Conservation (phyloP, 2,329 filamentous ascomycete species). For the Ampelomyces quisqualis region DNA sequence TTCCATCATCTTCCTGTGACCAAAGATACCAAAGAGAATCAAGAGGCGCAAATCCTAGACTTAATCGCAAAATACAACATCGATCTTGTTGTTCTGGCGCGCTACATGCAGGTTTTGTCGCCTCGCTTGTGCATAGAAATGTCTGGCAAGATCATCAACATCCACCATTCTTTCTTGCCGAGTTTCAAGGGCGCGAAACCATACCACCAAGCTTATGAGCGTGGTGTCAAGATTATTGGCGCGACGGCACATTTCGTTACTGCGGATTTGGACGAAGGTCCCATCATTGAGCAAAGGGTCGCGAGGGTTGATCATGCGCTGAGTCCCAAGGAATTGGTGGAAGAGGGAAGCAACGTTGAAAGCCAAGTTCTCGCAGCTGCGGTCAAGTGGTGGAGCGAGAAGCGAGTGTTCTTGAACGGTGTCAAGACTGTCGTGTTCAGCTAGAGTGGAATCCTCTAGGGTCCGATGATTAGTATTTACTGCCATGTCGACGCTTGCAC, state of each 20-base stretch:
- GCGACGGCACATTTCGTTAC: constrained; percentile 86
- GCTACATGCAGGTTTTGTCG: constrained; percentile 85
- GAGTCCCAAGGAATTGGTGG: constrained; percentile 72
- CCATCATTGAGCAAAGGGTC: constrained; percentile 84
- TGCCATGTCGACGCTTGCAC: too few species aligned
- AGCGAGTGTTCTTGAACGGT: constrained; percentile 74
- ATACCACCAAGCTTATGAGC: constrained; percentile 84
- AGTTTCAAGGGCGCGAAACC: constrained; percentile 87
- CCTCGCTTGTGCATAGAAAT: constrained; percentile 73
- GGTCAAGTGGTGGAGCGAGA: constrained; percentile 81
- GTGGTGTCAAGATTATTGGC: constrained; percentile 85
- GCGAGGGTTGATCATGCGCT: constrained; percentile 74
- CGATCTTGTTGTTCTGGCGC: constrained; percentile 77
- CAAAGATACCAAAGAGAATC: constrained; percentile 72
- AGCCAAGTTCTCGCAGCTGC: constrained; percentile 78
- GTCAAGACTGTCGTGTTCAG: constrained; percentile 78
- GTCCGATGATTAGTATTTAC: not conserved
- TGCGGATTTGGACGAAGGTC: constrained; percentile 79
- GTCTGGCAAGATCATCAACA: constrained; percentile 88
- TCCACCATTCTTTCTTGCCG: constrained; percentile 84
- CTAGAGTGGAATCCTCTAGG: constrained; percentile 24
- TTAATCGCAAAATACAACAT: constrained; percentile 68
- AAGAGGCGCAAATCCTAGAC: constrained; percentile 70
- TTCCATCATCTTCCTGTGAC: constrained; percentile 81
- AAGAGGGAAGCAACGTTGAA: constrained; percentile 81